Percentiles rank a stretch among this genome's conserved stretches.
phyloP scores from a whole-genome alignment of 257 asterid species.

The Craterostigma plantagineum region DNA sequence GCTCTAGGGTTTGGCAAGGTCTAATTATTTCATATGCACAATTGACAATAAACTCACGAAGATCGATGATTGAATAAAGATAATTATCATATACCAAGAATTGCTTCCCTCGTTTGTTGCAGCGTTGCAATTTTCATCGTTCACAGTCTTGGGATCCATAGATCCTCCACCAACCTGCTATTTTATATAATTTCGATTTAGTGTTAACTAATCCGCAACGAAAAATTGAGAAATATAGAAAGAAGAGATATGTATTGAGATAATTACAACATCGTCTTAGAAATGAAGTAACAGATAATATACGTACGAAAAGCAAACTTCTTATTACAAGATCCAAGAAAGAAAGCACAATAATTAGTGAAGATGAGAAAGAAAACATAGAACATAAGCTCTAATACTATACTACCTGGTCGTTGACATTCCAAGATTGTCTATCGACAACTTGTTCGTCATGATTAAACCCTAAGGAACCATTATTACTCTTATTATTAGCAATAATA shows the following conservation, averaged over 20 bases:
- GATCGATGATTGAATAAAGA: background rate
- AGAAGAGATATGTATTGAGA: background rate
- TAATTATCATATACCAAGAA: conserved; percentile 26
- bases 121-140: conserved; percentile 30
- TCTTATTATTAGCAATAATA: too few species aligned
- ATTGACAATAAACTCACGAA: background rate
- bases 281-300: too few species aligned
- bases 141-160: conserved; percentile 27
- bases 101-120: conserved; percentile 27
- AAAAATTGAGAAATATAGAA: conserved; percentile 6
- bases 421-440: conserved; percentile 32
- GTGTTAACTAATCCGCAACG: too few species aligned
- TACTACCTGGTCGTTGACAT: conserved; percentile 37
- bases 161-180: background rate
- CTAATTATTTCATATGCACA: background rate
- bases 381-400: too few species aligned
- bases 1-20: background rate
- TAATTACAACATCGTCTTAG: too few species aligned
- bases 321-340: too few species aligned
- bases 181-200: background rate
- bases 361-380: too few species aligned
- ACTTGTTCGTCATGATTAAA: conserved; percentile 16
- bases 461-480: conserved; percentile 26
- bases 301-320: too few species aligned
- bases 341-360: too few species aligned